These are phyloP conservation scores for Lentinula lateritia DNA, from an alignment of 768 basidiomycete genomes.

Conservation along the genomic window DNA sequence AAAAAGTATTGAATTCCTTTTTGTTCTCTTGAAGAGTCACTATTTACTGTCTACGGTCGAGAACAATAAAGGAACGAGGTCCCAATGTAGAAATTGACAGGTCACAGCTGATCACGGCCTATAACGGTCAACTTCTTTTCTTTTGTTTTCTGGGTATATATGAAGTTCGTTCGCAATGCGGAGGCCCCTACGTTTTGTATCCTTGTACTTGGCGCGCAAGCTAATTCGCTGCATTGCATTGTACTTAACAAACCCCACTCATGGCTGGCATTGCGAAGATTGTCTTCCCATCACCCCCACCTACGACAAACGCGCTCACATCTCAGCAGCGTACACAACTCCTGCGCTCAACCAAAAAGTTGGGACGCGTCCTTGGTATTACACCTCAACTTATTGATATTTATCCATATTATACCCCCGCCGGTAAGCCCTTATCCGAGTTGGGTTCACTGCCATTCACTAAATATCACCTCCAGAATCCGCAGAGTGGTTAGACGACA, in stretches of 20 bases:
- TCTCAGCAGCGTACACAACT: slow-evolving; percentile 49
- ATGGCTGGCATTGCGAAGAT: slow-evolving; percentile 24
- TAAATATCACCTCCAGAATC: not conserved
- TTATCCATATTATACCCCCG: slow-evolving; percentile 13
- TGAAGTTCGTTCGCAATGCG: not conserved
- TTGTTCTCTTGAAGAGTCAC: not conserved
- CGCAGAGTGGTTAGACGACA: not conserved
- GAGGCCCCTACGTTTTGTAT: not conserved
- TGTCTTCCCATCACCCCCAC: slow-evolving; percentile 45
- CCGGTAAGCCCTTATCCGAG: slow-evolving; percentile 2
- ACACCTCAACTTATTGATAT: slow-evolving; percentile 53
- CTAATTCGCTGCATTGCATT: not conserved
- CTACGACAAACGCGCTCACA: slow-evolving; percentile 53
- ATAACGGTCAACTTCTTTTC: not conserved
- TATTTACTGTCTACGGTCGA: not conserved
- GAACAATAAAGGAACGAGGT: not conserved
- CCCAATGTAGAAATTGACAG: not conserved
- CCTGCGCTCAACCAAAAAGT: slow-evolving; percentile 52
- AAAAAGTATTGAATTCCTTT: not conserved
- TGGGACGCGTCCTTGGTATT: slow-evolving; percentile 51
- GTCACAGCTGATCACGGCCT: not conserved
- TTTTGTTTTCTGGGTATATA: not conserved
- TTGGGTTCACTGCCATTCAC: not conserved
- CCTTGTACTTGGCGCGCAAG: too few relatives aligned
- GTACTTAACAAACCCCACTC: not conserved